Conservation (phyloP, 257 asterid species). For the Solanum pennellii region DNA sequence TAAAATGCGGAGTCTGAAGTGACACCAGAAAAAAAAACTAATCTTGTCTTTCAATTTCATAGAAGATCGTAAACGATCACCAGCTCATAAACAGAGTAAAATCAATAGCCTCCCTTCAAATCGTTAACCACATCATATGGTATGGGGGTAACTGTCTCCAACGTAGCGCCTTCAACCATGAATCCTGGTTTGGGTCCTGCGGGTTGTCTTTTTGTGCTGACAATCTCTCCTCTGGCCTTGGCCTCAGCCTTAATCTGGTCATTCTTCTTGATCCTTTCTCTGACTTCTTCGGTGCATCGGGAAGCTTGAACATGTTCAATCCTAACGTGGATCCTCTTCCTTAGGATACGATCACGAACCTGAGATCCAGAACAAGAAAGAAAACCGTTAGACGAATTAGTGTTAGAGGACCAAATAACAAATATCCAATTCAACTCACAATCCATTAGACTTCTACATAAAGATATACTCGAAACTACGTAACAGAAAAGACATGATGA, state of each 20-base stretch:
- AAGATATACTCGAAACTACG: neutral
- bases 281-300: constrained; percentile 55
- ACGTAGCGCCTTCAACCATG: constrained; percentile 61
- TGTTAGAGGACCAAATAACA: neutral
- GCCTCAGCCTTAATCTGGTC: constrained; percentile 63
- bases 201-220: constrained; percentile 81
- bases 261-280: constrained; percentile 39
- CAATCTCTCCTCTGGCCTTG: constrained; percentile 50
- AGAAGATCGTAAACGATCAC: neutral
- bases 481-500: neutral
- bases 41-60: neutral
- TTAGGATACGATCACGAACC: constrained; percentile 6
- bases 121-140: constrained; percentile 28
- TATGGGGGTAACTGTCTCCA: constrained; percentile 82
- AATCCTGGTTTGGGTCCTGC: constrained; percentile 80
- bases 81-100: neutral
- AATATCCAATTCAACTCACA: neutral
- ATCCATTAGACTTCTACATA: neutral
- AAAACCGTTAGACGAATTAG: neutral
- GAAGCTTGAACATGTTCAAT: constrained; percentile 71
- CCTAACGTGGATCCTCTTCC: constrained; percentile 65
- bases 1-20: neutral
- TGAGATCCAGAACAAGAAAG: neutral
- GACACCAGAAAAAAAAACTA: neutral
- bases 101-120: constrained; percentile 7